Evolutionary conservation across 768 basidiomycete species (phyloP).

Genomic region (Stropharia rugosoannulata): DNA sequence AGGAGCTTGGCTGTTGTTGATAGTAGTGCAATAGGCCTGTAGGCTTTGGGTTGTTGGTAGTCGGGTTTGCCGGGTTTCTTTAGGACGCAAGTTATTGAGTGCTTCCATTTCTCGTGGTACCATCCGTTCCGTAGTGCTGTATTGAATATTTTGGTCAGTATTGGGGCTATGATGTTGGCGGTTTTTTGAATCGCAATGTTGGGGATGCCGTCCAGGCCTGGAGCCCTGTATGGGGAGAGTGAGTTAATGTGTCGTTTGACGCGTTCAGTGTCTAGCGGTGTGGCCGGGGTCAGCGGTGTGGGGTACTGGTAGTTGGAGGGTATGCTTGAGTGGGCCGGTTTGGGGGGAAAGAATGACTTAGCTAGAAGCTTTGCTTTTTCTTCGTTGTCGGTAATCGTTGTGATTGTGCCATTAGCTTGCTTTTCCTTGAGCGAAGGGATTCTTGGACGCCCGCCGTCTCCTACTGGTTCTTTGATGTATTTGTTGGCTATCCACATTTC

Average conservation of each 20-base stretch:
- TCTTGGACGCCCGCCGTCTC: constrained; percentile 16
- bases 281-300: neutral
- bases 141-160: constrained; percentile 15
- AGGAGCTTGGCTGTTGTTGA: too few relatives aligned
- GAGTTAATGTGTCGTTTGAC: neutral
- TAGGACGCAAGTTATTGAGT: neutral
- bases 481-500: constrained; percentile 18
- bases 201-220: constrained; percentile 23
- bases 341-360: too few relatives aligned
- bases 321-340: neutral
- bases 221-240: constrained; percentile 14
- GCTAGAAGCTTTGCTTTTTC: neutral
- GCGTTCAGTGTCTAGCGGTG: neutral
- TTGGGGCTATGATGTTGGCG: constrained; percentile 5
- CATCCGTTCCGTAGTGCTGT: constrained; percentile 5
- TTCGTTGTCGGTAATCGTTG: constrained; percentile 3
- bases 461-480: neutral
- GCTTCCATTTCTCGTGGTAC: constrained; percentile 14
- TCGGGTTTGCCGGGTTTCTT: too few relatives aligned
- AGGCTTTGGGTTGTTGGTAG: too few relatives aligned
- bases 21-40: too few relatives aligned
- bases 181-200: constrained; percentile 20
- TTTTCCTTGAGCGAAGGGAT: constrained; percentile 17
- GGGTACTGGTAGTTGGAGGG: neutral
- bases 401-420: neutral